These are phyloP conservation scores for Lasiodiplodia gonubiensis DNA, from an alignment of 2,329 filamentous ascomycete species.

Conservation along the genomic window DNA sequence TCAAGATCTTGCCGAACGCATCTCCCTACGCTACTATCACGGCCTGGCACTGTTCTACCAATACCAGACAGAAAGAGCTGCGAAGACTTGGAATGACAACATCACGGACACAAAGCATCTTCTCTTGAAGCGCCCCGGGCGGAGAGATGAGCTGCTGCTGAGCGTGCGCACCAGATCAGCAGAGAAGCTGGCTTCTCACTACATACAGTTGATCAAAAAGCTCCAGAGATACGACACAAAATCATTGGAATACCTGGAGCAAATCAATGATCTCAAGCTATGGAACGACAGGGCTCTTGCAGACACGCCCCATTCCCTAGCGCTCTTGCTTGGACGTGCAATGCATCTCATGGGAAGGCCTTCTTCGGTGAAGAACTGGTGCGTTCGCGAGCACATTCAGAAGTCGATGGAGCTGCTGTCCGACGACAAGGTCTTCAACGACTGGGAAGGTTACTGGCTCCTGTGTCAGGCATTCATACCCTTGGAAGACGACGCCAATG, in stretches of 20 bases:
- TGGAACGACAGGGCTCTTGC: neutral
- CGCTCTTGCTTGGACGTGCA: no score
- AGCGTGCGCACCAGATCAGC: neutral
- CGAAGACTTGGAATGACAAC: neutral
- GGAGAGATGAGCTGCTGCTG: no score
- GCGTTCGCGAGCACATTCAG: no score
- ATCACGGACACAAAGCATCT: neutral
- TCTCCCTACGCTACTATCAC: neutral
- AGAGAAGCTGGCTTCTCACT: neutral
- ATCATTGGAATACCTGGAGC: no score
- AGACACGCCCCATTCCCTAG: no score
- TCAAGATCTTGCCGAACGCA: neutral
- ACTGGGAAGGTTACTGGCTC: slow-evolving; percentile 10
- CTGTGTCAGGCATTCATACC: neutral
- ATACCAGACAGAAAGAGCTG: neutral
- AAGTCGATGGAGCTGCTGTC: neutral
- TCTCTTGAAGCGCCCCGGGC: neutral
- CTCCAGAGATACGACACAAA: no score
- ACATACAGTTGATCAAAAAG: neutral
- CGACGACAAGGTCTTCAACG: neutral
- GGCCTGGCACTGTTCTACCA: slow-evolving; percentile 1
- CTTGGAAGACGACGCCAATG: neutral
- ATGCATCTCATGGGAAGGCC: neutral
- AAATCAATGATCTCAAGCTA: neutral
- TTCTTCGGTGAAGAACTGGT: no score